A percentile compares a stretch with the other conserved stretches of the same genome.
These are phyloP conservation scores for Plasmodium reichenowi DNA, from an alignment of 169 alveolate genomes.

Conservation along the genomic window DNA sequence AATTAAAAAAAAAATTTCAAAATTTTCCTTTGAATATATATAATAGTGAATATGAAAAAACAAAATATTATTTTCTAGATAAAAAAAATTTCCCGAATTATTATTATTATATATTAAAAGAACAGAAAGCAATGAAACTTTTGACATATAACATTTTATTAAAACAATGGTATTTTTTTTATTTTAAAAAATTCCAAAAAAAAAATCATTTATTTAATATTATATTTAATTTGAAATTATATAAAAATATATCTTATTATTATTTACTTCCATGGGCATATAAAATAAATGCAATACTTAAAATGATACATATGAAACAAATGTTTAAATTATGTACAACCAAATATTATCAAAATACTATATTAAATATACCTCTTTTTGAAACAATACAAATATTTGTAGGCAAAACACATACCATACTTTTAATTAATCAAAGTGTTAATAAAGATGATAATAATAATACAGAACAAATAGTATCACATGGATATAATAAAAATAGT, in stretches of 20 bases:
- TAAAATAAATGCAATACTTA: slow-evolving; percentile 52
- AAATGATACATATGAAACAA: slow-evolving; percentile 71
- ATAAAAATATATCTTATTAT: slow-evolving; percentile 63
- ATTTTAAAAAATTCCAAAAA: slow-evolving; percentile 61
- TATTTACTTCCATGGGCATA: slow-evolving; percentile 77
- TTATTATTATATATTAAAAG: slow-evolving; percentile 70
- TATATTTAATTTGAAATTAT: slow-evolving; percentile 67
- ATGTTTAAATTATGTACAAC: slow-evolving; percentile 49
- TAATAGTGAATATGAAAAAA: slow-evolving; percentile 55
- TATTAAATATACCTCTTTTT: slow-evolving; percentile 49
- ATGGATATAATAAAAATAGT: slow-evolving; percentile 9
- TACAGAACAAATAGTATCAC: not conserved
- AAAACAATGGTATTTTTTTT: slow-evolving; percentile 76
- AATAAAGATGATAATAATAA: slow-evolving; percentile 5
- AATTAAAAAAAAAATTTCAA: slow-evolving; percentile 35
- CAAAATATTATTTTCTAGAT: slow-evolving; percentile 43
- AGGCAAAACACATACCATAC: slow-evolving; percentile 71
- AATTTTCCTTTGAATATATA: slow-evolving; percentile 35
- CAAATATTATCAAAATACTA: slow-evolving; percentile 9
- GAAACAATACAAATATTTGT: slow-evolving; percentile 73
- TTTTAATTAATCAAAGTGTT: slow-evolving; percentile 38
- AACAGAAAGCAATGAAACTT: slow-evolving; percentile 58
- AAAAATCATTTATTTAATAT: slow-evolving; percentile 76
- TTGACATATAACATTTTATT: slow-evolving; percentile 68
- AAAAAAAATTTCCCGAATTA: slow-evolving; percentile 72